Conservation (phyloP, 2,329 filamentous ascomycete species). For the Neofusicoccum kwambonambiense region DNA sequence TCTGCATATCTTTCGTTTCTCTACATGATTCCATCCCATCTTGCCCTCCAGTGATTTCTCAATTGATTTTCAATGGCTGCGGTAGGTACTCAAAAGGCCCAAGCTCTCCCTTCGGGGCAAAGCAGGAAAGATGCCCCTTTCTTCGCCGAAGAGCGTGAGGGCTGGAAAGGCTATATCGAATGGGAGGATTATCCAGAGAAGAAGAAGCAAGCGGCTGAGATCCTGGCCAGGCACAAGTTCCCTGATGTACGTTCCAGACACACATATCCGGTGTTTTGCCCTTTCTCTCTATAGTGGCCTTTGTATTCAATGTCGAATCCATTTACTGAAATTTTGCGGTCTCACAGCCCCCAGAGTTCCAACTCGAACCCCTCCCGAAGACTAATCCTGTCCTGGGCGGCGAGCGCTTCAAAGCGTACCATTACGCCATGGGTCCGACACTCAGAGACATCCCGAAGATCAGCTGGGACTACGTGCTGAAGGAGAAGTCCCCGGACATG, state of each 20-base stretch:
- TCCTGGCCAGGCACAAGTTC: slow-evolving; percentile 55
- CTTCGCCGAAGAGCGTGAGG: slow-evolving; percentile 46
- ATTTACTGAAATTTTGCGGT: background rate
- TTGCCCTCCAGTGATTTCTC: too few relatives aligned
- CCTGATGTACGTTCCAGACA: slow-evolving; percentile 32
- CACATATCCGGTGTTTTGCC: too few relatives aligned
- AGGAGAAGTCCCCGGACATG: slow-evolving; percentile 49
- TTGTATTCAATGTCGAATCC: too few relatives aligned
- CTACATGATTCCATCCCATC: too few relatives aligned
- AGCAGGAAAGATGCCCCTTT: background rate
- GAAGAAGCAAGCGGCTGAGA: slow-evolving; percentile 58
- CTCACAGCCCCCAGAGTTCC: slow-evolving; percentile 43
- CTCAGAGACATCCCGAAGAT: slow-evolving; percentile 53
- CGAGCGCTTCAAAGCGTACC: slow-evolving; percentile 48
- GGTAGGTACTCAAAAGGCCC: too few relatives aligned
- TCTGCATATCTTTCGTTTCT: too few relatives aligned
- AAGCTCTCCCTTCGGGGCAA: too few relatives aligned
- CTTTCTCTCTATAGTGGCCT: too few relatives aligned
- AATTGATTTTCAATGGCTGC: background rate
- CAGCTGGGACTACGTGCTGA: slow-evolving; percentile 46
- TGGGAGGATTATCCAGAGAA: slow-evolving; percentile 71
- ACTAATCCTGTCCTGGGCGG: slow-evolving; percentile 47
- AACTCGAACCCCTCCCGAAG: slow-evolving; percentile 41
- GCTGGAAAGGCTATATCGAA: slow-evolving; percentile 61
- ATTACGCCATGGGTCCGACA: slow-evolving; percentile 43